Evolutionary conservation across 1,284 basidiomycete species (phyloP).

Genomic region (Fomitopsis palustris): DNA sequence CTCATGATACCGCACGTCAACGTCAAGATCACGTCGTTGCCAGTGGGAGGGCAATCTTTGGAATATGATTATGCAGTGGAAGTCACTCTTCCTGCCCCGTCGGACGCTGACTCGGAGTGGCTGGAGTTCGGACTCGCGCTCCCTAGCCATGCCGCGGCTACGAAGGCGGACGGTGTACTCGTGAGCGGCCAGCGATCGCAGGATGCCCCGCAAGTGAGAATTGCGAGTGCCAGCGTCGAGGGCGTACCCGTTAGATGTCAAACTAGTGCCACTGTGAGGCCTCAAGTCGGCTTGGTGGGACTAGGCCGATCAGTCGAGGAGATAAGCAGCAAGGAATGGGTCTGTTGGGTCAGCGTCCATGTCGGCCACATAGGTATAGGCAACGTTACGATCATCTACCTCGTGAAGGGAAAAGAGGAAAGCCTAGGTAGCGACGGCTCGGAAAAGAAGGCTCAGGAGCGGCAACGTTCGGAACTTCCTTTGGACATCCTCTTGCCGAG

Average conservation of each 20-base stretch:
- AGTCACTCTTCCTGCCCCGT: conserved; percentile 50
- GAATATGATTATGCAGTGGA: conserved; percentile 57
- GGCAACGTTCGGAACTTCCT: conserved; percentile 26
- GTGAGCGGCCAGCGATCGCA: not conserved
- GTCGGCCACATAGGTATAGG: conserved; percentile 49
- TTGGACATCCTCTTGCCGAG: conserved; percentile 60
- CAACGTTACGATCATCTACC: conserved; percentile 58
- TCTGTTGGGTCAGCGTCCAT: conserved; percentile 61
- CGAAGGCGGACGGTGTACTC: not conserved
- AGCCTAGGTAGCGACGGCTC: conserved; percentile 2
- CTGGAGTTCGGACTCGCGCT: conserved; percentile 74
- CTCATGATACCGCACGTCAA: conserved; percentile 60
- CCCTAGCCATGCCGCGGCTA: conserved; percentile 14
- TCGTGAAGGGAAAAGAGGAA: conserved; percentile 38
- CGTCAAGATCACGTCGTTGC: conserved; percentile 51
- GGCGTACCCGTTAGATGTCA: conserved; percentile 62
- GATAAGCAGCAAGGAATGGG: conserved; percentile 52
- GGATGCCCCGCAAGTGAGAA: conserved; percentile 43
- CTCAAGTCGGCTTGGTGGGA: conserved; percentile 32
- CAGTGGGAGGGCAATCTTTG: conserved; percentile 17
- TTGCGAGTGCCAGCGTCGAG: conserved; percentile 58
- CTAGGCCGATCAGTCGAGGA: conserved; percentile 44
- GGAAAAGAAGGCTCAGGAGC: conserved; percentile 28
- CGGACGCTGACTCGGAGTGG: conserved; percentile 57
- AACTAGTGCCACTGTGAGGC: conserved; percentile 38